Percentiles rank a stretch among this genome's conserved stretches.
Conservation (phyloP, 2,329 filamentous ascomycete genomes). For the Exophiala spinifera region DNA sequence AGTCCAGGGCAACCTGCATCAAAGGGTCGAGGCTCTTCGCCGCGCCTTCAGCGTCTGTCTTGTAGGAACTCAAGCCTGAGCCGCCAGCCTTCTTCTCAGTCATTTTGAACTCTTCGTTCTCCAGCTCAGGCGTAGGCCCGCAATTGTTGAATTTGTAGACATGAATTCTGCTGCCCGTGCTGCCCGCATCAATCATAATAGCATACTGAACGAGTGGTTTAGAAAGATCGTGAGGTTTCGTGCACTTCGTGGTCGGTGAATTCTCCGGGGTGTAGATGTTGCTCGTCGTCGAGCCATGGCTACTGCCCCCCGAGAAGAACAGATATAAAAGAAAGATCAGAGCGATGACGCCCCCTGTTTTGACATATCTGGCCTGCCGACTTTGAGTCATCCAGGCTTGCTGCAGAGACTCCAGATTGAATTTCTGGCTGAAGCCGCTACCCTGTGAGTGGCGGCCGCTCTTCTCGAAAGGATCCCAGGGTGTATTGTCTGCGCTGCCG, state of each 20-base stretch:
- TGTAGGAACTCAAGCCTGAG: slow-evolving; percentile 79
- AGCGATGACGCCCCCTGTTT: slow-evolving; percentile 59
- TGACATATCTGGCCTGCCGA: slow-evolving; percentile 59
- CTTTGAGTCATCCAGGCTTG: slow-evolving; percentile 59
- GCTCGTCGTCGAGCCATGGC: slow-evolving; percentile 24
- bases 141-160: slow-evolving; percentile 99
- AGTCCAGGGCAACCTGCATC: slow-evolving; percentile 78
- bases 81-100: slow-evolving; percentile 80
- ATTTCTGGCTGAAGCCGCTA: slow-evolving; percentile 29
- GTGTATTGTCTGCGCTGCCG: slow-evolving; percentile 23
- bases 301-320: slow-evolving; percentile 43
- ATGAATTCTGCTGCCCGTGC: slow-evolving; percentile 95
- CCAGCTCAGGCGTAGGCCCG: slow-evolving; percentile 88
- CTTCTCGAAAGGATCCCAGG: slow-evolving; percentile 47
- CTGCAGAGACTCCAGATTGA: slow-evolving; percentile 44
- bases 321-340: slow-evolving; percentile 58
- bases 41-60: slow-evolving; percentile 78
- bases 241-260: slow-evolving; percentile 61
- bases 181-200: slow-evolving; percentile 97
- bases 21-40: slow-evolving; percentile 86
- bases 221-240: slow-evolving; percentile 75
- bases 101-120: slow-evolving; percentile 90
- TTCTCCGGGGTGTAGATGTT: slow-evolving; percentile 25
- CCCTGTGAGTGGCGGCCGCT: slow-evolving; percentile 39
- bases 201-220: slow-evolving; percentile 97